Evolutionary conservation across 108 stramenopile genomes (phyloP).

Genomic region (Heterococcus sp.): DNA sequence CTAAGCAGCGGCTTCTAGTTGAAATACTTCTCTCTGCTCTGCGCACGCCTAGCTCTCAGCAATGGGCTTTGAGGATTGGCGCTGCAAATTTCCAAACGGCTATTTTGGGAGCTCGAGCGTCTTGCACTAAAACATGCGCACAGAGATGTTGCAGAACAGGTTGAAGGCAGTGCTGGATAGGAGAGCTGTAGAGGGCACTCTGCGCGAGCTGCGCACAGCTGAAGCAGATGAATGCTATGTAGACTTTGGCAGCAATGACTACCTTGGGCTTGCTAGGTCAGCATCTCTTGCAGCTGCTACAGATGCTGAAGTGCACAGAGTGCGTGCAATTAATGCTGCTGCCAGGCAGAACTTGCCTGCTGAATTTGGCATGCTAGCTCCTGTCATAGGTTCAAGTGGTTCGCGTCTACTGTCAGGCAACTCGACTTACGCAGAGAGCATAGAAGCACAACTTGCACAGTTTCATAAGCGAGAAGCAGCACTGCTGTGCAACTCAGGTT

Average conservation of each 20-base stretch:
- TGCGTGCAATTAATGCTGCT: neutral
- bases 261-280: constrained; percentile 83
- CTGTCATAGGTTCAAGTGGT: constrained; percentile 75
- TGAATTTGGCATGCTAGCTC: neutral
- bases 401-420: constrained; percentile 90
- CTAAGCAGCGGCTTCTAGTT: neutral
- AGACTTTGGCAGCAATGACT: constrained; percentile 95
- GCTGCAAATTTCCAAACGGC: no score
- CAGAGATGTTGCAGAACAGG: no score
- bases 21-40: no score
- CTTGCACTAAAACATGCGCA: no score
- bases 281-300: constrained; percentile 30
- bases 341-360: neutral
- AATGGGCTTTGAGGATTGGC: no score
- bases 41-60: no score
- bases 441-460: constrained; percentile 69
- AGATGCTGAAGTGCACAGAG: constrained; percentile 7
- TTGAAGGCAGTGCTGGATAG: constrained; percentile 9
- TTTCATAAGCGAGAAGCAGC: constrained; percentile 73
- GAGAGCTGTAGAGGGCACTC: constrained; percentile 18
- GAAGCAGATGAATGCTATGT: constrained; percentile 46
- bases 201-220: constrained; percentile 29
- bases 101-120: no score
- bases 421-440: constrained; percentile 62
- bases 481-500: constrained; percentile 87